Base-by-base conservation (phyloP, 2,329 filamentous ascomycete species). In the Penicillium sp. region DNA sequence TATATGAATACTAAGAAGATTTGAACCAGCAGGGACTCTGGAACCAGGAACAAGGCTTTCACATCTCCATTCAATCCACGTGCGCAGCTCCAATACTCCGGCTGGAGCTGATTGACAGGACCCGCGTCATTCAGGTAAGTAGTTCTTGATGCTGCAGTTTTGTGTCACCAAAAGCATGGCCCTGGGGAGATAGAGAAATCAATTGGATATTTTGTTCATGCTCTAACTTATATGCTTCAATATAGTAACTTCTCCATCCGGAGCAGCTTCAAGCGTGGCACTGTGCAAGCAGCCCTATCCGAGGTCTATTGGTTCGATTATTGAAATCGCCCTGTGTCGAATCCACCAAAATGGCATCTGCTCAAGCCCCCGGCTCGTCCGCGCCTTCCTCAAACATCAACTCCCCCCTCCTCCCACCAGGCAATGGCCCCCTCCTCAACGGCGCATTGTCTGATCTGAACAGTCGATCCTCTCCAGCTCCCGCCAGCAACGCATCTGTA, bases 381-480 rank as follows among this genome's bases (percentile, higher is more conserved):
- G 74, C 71, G 4, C 75, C 76, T 13, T 72, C 76, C 5, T 78
- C 76, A 47, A 73, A 74, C 44, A 71, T 78, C 61, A 78, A 78
- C 58, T 77, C 76, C 22, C 74, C 75, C 4, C 63, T 70, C 10
- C 47, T 75, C 37, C 65, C 71, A 10, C 75, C 75, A 9, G 66
- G 69, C 47, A 66, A 63, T n/a, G 62, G 69, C n/a, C 68, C 73
- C 26, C 68, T 73, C 10, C 68, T 73, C 30, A 73, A 70, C 59
- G 71, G 71, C 37, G 51, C 70, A 60, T 55, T 73, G 26, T 65
- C 68, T 22, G 75, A 77, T 37, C 44, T 70, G 1, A 76, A 76
- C 38, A 64, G 68, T 9, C 70, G 75, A 62, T 72, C 73, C 5
- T 78, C 77, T 15, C 75, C 76, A 49, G 74, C 72, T 1, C 75